These are phyloP conservation scores for Coniochaeta prunicola DNA, from an alignment of 2,329 filamentous ascomycete genomes.

Conservation along the genomic window DNA sequence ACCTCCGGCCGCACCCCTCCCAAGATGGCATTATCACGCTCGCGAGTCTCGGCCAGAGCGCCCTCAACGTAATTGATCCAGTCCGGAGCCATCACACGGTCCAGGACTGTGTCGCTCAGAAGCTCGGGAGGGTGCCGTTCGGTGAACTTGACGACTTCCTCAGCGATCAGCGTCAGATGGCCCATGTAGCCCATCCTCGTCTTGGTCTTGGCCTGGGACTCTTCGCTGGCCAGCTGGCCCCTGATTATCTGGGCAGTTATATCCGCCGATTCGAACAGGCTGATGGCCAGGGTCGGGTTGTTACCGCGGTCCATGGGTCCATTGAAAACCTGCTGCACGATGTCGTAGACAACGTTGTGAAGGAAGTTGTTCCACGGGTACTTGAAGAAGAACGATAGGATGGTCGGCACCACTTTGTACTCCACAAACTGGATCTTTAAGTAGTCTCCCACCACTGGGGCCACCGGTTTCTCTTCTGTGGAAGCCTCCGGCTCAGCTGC, in stretches of 20 bases:
- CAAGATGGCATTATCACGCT: slow-evolving; percentile 96
- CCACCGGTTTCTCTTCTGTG: slow-evolving; percentile 10
- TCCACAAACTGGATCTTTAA: slow-evolving; percentile 96
- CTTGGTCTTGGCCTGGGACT: slow-evolving; percentile 73
- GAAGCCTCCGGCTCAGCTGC: slow-evolving; percentile 12
- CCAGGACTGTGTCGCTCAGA: slow-evolving; percentile 74
- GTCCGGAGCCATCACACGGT: slow-evolving; percentile 79
- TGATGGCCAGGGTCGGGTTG: slow-evolving; percentile 82
- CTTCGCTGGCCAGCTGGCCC: slow-evolving; percentile 80
- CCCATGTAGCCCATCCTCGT: slow-evolving; percentile 98
- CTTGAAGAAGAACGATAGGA: slow-evolving; percentile 93
- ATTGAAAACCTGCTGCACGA: slow-evolving; percentile 98
- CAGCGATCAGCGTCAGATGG: slow-evolving; percentile 90
- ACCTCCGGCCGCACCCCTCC: slow-evolving; percentile 91
- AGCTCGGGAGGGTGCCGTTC: slow-evolving; percentile 87
- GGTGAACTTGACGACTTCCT: slow-evolving; percentile 98
- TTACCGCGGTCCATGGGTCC: slow-evolving; percentile 94
- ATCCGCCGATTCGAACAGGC: slow-evolving; percentile 84
- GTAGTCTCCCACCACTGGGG: slow-evolving; percentile 80
- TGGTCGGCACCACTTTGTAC: slow-evolving; percentile 88
- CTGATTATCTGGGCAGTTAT: slow-evolving; percentile 89
- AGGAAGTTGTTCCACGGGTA: slow-evolving; percentile 99
- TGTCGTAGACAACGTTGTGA: slow-evolving; percentile 98
- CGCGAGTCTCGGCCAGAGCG: slow-evolving; percentile 83
- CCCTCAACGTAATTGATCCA: slow-evolving; percentile 97